Conservation (phyloP, 345 rosid species). For the Cardiospermum halicacabum region DNA sequence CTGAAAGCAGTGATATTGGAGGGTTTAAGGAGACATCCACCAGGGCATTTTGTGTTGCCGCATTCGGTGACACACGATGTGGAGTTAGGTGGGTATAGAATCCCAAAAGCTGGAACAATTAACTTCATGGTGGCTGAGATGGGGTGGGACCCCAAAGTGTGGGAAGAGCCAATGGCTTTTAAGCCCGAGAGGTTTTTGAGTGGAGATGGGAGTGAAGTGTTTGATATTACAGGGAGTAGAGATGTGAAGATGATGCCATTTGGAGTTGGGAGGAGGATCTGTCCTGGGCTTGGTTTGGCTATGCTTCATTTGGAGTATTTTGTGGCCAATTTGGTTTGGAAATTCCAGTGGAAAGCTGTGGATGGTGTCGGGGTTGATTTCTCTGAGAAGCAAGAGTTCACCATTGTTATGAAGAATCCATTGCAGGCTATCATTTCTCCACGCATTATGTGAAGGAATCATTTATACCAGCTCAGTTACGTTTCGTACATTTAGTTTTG, state of each 20-base stretch:
- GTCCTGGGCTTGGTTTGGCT: not conserved
- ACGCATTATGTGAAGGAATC: not conserved
- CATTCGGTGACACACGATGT: slow-evolving; percentile 5
- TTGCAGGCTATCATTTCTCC: not conserved
- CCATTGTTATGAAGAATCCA: slow-evolving; percentile 11
- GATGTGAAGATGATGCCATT: slow-evolving; percentile 9
- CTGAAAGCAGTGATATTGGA: slow-evolving; percentile 7
- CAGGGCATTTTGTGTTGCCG: slow-evolving; percentile 11
- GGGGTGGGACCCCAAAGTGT: slow-evolving; percentile 13
- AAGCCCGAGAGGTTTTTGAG: slow-evolving; percentile 5
- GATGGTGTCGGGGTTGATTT: slow-evolving; percentile 3
- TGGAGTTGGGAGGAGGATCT: slow-evolving; percentile 6
- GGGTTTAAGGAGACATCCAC: slow-evolving; percentile 14
- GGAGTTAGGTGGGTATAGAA: not conserved
- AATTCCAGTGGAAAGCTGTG: slow-evolving; percentile 3
- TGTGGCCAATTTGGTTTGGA: slow-evolving; percentile 3
- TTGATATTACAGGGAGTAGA: slow-evolving; percentile 10
- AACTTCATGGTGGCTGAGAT: slow-evolving; percentile 16
- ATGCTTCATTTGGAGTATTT: slow-evolving; percentile 10
- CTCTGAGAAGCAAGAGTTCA: slow-evolving; percentile 12
- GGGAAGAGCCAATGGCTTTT: slow-evolving; percentile 13
- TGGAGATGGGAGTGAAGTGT: not conserved
- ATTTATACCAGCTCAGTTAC: no score
- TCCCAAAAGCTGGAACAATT: not conserved
- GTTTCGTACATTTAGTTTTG: no score